phyloP scores from a whole-genome alignment of 495 filamentous ascomycete genomes.

The Penicillium angulare region DNA sequence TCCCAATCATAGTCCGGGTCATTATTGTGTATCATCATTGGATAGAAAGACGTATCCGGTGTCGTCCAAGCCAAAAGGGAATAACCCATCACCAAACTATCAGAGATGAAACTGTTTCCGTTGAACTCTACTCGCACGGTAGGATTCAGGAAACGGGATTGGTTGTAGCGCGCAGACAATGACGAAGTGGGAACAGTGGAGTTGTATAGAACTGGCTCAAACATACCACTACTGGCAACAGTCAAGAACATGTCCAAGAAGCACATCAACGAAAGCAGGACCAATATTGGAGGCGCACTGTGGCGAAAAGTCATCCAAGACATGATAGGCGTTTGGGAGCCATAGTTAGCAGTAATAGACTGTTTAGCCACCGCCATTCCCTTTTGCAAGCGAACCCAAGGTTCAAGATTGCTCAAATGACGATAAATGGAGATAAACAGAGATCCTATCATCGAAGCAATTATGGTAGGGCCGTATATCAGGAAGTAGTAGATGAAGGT shows the following conservation, averaged over 20 bases:
- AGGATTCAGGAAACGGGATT: constrained; percentile 8
- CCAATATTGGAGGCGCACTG: constrained; percentile 2
- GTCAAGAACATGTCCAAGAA: constrained; percentile 15
- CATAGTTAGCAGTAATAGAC: constrained; percentile 18
- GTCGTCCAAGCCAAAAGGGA: constrained; percentile 13
- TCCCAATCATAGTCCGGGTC: constrained; percentile 1
- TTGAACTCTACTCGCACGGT: constrained; percentile 2
- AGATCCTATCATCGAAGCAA: constrained; percentile 24
- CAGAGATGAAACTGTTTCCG: constrained; percentile 10
- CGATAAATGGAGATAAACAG: constrained; percentile 23
- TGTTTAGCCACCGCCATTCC: constrained; percentile 5
- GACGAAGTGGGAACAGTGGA: neutral
- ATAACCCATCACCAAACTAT: neutral
- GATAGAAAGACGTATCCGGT: constrained; percentile 7
- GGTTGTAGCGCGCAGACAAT: constrained; percentile 8
- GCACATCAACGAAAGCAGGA: constrained; percentile 10
- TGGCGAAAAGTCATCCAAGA: constrained; percentile 1
- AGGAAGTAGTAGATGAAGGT: constrained; percentile 11
- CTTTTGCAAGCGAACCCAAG: constrained; percentile 20
- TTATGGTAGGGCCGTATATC: constrained; percentile 17
- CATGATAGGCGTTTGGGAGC: constrained; percentile 10
- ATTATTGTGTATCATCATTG: constrained; percentile 3
- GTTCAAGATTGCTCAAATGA: constrained; percentile 19
- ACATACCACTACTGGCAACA: constrained; percentile 22
- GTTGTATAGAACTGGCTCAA: constrained; percentile 14